Conservation (phyloP, 2,329 filamentous ascomycete genomes). For the Talaromyces albobiverticillius region DNA sequence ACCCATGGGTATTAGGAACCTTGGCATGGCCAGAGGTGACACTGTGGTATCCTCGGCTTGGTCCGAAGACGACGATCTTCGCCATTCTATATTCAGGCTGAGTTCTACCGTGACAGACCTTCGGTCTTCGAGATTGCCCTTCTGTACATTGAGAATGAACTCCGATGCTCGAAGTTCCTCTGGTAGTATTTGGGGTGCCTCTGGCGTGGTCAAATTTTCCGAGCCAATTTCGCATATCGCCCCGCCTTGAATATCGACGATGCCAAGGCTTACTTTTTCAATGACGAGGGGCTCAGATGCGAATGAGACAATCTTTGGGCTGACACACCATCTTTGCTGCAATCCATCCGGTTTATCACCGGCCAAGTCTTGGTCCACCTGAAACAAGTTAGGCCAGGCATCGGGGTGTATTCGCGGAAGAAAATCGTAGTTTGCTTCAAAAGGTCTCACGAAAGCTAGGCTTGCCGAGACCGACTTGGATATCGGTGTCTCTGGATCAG, state of each 20-base stretch:
- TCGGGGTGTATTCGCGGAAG: slow-evolving; percentile 72
- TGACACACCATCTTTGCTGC: slow-evolving; percentile 75
- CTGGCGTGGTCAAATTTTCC: slow-evolving; percentile 29
- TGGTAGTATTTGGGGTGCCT: slow-evolving; percentile 52
- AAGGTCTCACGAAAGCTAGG: slow-evolving; percentile 74
- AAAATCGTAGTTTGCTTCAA: slow-evolving; percentile 89
- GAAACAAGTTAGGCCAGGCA: slow-evolving; percentile 86
- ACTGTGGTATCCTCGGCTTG: slow-evolving; percentile 49
- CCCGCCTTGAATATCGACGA: slow-evolving; percentile 60
- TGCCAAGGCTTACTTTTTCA: slow-evolving; percentile 62
- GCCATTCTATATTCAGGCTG: slow-evolving; percentile 74
- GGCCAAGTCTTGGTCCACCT: slow-evolving; percentile 48
- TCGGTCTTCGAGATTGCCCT: slow-evolving; percentile 76
- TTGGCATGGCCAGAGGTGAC: slow-evolving; percentile 72
- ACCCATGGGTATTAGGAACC: slow-evolving; percentile 73
- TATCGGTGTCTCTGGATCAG: slow-evolving; percentile 77
- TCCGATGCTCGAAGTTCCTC: slow-evolving; percentile 68
- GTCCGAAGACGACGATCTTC: slow-evolving; percentile 46
- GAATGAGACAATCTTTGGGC: slow-evolving; percentile 71
- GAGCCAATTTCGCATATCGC: slow-evolving; percentile 54
- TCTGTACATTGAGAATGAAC: slow-evolving; percentile 73
- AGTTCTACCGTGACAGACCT: slow-evolving; percentile 72
- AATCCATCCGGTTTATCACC: slow-evolving; percentile 57
- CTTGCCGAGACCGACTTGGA: slow-evolving; percentile 68
- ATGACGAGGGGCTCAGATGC: slow-evolving; percentile 62